Evolutionary conservation across 1,284 basidiomycete species (phyloP).

Genomic region (Ceratobasidium sp.): DNA sequence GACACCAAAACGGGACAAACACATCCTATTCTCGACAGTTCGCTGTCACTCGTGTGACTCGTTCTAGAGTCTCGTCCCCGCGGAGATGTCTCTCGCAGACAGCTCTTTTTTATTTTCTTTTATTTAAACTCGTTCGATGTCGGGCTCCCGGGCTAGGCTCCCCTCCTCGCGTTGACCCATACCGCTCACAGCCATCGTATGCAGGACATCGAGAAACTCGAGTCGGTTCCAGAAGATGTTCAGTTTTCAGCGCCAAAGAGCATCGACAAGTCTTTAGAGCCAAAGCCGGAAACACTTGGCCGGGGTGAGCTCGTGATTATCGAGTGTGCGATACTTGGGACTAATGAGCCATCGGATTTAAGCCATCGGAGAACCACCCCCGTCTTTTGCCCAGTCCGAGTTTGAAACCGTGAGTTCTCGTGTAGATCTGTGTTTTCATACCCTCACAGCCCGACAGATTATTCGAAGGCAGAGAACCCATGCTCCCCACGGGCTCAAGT

Average conservation of each 20-base stretch:
- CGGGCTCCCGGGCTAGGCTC: background rate
- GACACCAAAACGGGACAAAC: too few species aligned
- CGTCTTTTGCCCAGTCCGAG: conserved; percentile 57
- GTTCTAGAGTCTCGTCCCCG: too few species aligned
- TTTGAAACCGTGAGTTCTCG: conserved; percentile 55
- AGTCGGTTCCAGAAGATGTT: background rate
- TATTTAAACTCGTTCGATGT: background rate
- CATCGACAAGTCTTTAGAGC: background rate
- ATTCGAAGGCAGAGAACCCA: conserved; percentile 63
- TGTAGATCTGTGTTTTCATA: background rate
- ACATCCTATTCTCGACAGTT: too few species aligned
- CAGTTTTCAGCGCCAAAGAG: background rate
- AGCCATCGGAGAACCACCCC: conserved; percentile 45
- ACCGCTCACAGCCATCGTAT: background rate
- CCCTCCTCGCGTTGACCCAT: too few species aligned
- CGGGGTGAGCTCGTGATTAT: conserved; percentile 7
- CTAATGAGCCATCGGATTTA: background rate
- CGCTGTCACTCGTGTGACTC: too few species aligned
- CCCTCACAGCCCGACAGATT: conserved; percentile 45
- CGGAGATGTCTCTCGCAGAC: background rate
- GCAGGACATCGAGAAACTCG: conserved; percentile 8
- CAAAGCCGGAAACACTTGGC: background rate
- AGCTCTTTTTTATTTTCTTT: background rate
- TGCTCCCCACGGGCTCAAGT: conserved; percentile 56
- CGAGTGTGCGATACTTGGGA: too few species aligned